Evolutionary conservation across 305 asterid genomes (phyloP).

Genomic region (Solanum hybrid): DNA sequence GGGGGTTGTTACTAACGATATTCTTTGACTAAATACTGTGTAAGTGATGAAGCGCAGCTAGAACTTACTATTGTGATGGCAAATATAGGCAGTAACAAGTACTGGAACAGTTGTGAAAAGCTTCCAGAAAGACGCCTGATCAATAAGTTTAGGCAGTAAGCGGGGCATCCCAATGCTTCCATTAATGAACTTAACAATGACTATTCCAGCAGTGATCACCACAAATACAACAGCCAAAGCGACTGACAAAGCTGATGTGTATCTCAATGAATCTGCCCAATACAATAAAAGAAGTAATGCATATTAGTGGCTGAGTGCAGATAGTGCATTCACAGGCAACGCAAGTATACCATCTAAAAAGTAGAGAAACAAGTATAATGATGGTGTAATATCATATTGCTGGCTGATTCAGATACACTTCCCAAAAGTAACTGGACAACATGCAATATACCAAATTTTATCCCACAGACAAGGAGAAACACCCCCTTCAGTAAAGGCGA

Average conservation of each 20-base stretch:
- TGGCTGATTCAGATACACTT: background rate
- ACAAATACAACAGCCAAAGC: slow-evolving; percentile 67
- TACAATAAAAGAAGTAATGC: background rate
- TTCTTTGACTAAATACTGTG: background rate
- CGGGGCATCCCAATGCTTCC: slow-evolving; percentile 78
- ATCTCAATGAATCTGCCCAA: slow-evolving; percentile 69
- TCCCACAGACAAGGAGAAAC: background rate
- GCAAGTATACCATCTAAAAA: background rate
- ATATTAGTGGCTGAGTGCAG: background rate
- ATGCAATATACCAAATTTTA: background rate
- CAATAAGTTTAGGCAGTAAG: slow-evolving; percentile 50
- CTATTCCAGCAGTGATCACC: slow-evolving; percentile 74
- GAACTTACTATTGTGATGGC: slow-evolving; percentile 68
- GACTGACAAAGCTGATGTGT: slow-evolving; percentile 80
- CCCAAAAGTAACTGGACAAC: background rate
- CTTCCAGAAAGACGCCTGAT: slow-evolving; percentile 87
- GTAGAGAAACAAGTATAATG: background rate
- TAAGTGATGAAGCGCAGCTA: background rate
- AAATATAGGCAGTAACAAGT: slow-evolving; percentile 79
- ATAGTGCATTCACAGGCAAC: background rate
- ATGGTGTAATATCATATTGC: background rate
- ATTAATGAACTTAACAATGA: slow-evolving; percentile 39
- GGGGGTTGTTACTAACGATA: background rate
- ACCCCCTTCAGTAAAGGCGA: background rate
- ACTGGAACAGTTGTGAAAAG: slow-evolving; percentile 74